Evolutionary conservation across 164 flowering plant genomes (phyloP).

Genomic region (Dillenia turbinata): DNA sequence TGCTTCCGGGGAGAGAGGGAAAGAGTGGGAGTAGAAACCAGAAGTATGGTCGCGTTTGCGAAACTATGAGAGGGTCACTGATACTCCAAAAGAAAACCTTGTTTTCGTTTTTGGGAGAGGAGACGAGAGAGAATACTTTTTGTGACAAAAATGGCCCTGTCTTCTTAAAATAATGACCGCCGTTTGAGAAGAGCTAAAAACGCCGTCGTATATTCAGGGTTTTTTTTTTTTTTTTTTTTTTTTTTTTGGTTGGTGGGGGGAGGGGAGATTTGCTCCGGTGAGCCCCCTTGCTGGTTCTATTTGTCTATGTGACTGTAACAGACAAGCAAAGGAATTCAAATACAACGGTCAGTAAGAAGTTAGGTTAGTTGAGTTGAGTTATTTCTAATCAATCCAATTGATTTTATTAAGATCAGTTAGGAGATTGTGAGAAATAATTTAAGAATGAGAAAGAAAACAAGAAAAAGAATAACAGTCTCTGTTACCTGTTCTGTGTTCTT

Average conservation of each 20-base stretch:
- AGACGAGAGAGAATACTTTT: not conserved
- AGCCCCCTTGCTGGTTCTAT: not conserved
- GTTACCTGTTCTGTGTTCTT: too few species aligned
- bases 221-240: not conserved
- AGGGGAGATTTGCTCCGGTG: constrained; percentile 1
- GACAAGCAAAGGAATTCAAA: too few species aligned
- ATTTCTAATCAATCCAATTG: too few species aligned
- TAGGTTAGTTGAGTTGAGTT: too few species aligned
- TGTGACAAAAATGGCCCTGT: not conserved
- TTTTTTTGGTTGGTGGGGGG: not conserved
- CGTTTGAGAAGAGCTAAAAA: not conserved
- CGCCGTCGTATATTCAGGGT: not conserved
- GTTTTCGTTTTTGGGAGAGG: not conserved
- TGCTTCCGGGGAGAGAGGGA: not conserved
- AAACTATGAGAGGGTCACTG: not conserved
- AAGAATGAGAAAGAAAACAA: too few species aligned
- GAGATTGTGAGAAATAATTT: too few species aligned
- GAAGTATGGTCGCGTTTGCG: not conserved
- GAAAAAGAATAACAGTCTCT: too few species aligned
- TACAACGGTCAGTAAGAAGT: too few species aligned
- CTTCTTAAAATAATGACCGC: not conserved
- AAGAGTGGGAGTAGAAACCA: constrained; percentile 1
- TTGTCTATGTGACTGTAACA: not conserved
- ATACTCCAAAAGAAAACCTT: too few species aligned
- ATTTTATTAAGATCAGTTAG: too few species aligned